phyloP scores from a whole-genome alignment of 2,329 filamentous ascomycete species.

The Aspergillus intermedius region DNA sequence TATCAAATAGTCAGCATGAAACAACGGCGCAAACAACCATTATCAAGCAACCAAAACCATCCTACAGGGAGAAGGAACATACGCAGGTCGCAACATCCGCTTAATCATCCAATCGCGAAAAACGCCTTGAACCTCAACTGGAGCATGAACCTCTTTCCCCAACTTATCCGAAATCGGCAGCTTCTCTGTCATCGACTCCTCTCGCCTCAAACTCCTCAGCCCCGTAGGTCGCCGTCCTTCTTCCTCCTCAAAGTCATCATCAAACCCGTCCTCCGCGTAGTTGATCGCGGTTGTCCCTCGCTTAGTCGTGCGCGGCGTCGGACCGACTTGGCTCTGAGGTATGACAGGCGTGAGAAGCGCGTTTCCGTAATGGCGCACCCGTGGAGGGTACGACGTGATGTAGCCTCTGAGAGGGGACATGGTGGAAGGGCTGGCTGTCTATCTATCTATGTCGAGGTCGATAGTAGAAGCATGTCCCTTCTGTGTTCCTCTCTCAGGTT shows the following conservation, averaged over 20 bases:
- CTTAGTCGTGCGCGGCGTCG: constrained; percentile 81
- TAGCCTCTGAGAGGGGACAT: constrained; percentile 71
- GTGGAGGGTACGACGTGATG: constrained; percentile 83
- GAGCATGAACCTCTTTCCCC: constrained; percentile 71
- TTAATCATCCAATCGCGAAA: constrained; percentile 96
- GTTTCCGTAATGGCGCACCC: constrained; percentile 84
- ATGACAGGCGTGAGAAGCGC: constrained; percentile 81
- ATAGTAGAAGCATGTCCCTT: constrained; percentile 26
- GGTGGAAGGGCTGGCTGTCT: constrained; percentile 21
- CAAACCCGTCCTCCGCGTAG: constrained; percentile 93
- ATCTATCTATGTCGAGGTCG: constrained; percentile 16
- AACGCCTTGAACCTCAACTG: constrained; percentile 80
- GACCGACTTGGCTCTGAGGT: constrained; percentile 60
- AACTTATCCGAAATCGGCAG: constrained; percentile 66
- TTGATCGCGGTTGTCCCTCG: constrained; percentile 94
- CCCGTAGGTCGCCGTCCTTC: constrained; percentile 70
- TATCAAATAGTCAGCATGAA: constrained; percentile 11
- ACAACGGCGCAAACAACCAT: constrained; percentile 15
- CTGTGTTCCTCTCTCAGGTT: constrained; percentile 13
- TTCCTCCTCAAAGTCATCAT: constrained; percentile 58
- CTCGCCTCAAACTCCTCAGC: constrained; percentile 71
- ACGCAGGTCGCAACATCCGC: constrained; percentile 43
- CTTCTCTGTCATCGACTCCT: constrained; percentile 60
- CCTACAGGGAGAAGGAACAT: constrained; percentile 17
- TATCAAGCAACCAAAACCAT: constrained; percentile 3